A percentile compares a stretch with the other conserved stretches of the same genome.
Evolutionary conservation across 176 grass and related monocot species (phyloP).

Genomic region (Aegilops longissima): DNA sequence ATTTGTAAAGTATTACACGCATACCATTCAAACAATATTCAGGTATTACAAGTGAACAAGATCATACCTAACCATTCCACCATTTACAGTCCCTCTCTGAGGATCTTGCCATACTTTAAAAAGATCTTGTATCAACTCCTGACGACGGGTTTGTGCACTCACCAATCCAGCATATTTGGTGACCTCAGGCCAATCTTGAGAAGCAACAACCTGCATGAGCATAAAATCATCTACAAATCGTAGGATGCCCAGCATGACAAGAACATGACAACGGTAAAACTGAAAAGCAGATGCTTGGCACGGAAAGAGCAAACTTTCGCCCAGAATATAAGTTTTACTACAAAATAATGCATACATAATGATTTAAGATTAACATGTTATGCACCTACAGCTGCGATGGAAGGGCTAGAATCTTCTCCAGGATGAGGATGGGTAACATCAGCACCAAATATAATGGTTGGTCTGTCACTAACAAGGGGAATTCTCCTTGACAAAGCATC

Average conservation of each 20-base stretch:
- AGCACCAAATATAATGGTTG: slow-evolving; percentile 75
- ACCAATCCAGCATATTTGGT: slow-evolving; percentile 70
- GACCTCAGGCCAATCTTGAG: slow-evolving; percentile 77
- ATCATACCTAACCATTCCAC: slow-evolving; percentile 67
- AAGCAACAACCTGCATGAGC: slow-evolving; percentile 63
- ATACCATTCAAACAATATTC: not conserved
- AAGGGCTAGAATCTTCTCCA: slow-evolving; percentile 72
- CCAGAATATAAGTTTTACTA: not conserved
- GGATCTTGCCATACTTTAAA: slow-evolving; percentile 66
- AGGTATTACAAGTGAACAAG: slow-evolving; percentile 5
- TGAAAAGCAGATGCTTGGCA: not conserved
- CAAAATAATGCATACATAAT: not conserved
- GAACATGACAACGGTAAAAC: not conserved
- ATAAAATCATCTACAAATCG: not conserved
- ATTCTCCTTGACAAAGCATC: slow-evolving; percentile 60
- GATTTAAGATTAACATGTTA: slow-evolving; percentile 18
- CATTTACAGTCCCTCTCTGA: slow-evolving; percentile 49
- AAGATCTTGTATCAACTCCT: slow-evolving; percentile 73
- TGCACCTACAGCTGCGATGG: slow-evolving; percentile 69
- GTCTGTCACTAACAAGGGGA: slow-evolving; percentile 57
- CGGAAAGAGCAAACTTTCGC: slow-evolving; percentile 6
- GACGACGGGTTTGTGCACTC: slow-evolving; percentile 60
- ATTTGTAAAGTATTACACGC: not conserved
- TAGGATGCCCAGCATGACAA: not conserved
- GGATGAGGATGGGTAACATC: slow-evolving; percentile 77